Base-by-base conservation (phyloP, 2,329 filamentous ascomycete species). In the Penicillium glabrum region DNA sequence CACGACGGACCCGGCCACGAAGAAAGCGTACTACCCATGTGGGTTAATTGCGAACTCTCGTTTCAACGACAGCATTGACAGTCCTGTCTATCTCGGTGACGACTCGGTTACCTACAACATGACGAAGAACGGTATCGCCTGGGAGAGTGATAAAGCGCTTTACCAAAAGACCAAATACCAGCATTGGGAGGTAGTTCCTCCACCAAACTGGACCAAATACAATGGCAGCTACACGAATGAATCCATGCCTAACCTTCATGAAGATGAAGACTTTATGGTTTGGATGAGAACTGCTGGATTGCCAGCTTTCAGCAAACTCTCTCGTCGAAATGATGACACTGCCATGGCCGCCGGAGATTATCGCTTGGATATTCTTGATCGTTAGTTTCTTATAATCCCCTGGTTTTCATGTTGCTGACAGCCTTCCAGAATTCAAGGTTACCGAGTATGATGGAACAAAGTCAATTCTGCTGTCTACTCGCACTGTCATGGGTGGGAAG, bases 221-320 rank as follows among this genome's bases (percentile, higher is more conserved):
- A 96, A 89, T 64, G 88, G 88, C 37, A 85, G 83, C 59, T 96
- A 96, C 70, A 87, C 83, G 3, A 73, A 79, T 0, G 39, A 41
- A 10, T 41, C 39, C 19, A 86, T 91, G 23, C 91, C 92, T 0
- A 77, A 95, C 66, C 74, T 98, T 19, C 82, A 88, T 61, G 77
- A 86, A 0, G 88, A 91, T 77, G 89, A 96, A 73, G 86, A 87
- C 44, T 96, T 99, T 74, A 93, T 97, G 77, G 93, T 98, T 23
- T 99, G 95, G 95, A 99, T 99, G 95, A 87, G 95, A 67, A 96
- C 96, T 1, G 95, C 95, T 24, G 95, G 93, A 56, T 79, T 98
- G 67, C 95, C 95, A 1, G 89, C 89, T 5, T 99, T 99, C 73
- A 96, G 90, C 83, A 99, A 99, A 79, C 81, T 99, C 46, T 91